Base-by-base conservation (phyloP, 495 filamentous ascomycete genomes). In the Tuber brumale region DNA sequence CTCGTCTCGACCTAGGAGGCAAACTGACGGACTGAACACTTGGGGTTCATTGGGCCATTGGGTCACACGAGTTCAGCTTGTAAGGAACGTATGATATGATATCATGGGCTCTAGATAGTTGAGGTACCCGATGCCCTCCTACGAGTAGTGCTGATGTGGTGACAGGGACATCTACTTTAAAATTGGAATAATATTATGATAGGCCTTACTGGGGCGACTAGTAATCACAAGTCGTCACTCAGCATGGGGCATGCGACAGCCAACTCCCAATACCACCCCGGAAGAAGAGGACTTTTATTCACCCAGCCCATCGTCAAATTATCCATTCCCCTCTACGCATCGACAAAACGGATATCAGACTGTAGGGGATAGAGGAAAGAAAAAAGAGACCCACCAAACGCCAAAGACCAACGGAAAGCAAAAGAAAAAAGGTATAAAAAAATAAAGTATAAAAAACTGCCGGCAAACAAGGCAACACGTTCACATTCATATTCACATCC, bases 401-500 rank as follows among this genome's bases (percentile, higher is more conserved):
- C 41, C 71, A 43, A 48, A 61, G 12, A 45, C 27, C 51, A 69
- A 74, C 48, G 19, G 21, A 42, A 61, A 72, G 69, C 21, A 71
- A 72, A 42, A 70, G 31, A 48, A 35, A 73, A 48, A 51, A 35
- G 57, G 42, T 61, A 74, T 79, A 43, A 39, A 80, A 74, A 42
- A 76, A 73, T 72, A n/a, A 71, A 66, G 19, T 69, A 79, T 35
- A 70, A 41, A 43, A 74, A 43, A 43, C 43, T n/a, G 37, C 70
- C 70, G 72, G 51, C 43, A 42, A 43, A 79, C 42, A 75, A 75
- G 78, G 76, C 72, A 78, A 37, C 48, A 69, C 31, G 44, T 70
- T 51, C 41, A 18, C 35, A n/a, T 69, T 48, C 46, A 69, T 6
- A 10, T 42, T 16, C 35, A 39, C 37, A 39, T 39, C 57, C 39